These are phyloP conservation scores for Passalora sequoiae DNA, from an alignment of 2,329 filamentous ascomycete genomes.

Conservation along the genomic window DNA sequence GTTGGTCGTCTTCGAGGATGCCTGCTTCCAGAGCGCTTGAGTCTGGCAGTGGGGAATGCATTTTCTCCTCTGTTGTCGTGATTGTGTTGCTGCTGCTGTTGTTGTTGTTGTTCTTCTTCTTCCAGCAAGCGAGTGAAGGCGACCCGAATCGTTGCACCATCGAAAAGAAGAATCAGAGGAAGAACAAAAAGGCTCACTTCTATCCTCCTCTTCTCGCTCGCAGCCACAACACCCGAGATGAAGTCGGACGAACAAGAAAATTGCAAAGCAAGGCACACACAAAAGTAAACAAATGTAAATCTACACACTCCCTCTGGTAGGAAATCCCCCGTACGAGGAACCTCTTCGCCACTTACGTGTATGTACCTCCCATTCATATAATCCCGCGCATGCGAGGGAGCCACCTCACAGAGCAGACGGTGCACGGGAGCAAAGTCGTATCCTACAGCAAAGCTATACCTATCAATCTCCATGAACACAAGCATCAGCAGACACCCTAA, in stretches of 20 bases:
- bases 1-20: constrained; percentile 29
- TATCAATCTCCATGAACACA: background rate
- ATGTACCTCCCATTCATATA: background rate
- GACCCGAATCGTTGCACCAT: constrained; percentile 11
- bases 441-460: background rate
- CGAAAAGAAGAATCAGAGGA: background rate
- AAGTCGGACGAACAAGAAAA: background rate
- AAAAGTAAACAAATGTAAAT: constrained; percentile 2
- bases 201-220: background rate
- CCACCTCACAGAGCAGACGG: background rate
- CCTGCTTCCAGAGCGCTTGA: constrained; percentile 31
- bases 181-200: background rate
- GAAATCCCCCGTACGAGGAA: too few species aligned
- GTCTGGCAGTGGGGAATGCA: constrained; percentile 28
- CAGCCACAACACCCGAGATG: background rate
- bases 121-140: constrained; percentile 4
- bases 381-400: background rate
- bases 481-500: constrained; percentile 4
- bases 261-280: constrained; percentile 5
- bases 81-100: too few species aligned
- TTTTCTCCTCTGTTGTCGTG: background rate
- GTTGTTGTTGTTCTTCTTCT: background rate
- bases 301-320: background rate
- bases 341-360: background rate
- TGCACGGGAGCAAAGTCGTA: background rate